Base-by-base conservation (phyloP, 2,329 filamentous ascomycete species). In the Colletotrichum kahawae region DNA sequence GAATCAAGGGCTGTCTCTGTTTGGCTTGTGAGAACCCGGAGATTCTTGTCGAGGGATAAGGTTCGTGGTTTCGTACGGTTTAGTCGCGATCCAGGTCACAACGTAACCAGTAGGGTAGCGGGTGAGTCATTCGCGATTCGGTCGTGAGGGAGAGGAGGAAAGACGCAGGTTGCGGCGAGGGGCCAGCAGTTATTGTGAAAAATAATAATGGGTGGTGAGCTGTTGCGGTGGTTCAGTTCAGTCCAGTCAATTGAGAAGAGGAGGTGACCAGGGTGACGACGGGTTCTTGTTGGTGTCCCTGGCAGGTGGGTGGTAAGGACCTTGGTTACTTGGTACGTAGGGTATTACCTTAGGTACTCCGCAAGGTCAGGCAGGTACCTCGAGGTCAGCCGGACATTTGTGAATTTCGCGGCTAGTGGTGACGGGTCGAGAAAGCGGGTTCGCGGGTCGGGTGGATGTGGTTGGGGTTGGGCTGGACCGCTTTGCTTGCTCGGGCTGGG, bases 1-100 rank as follows among this genome's bases (percentile, higher is more conserved):
- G 72, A 75, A 75, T 75, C 72, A 75, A 69, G 63, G n/a, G 67
- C 60, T 31, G 62, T 74, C 69, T 63, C 69, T 56, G 73, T 59
- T 51, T 54, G 64, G 33, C 48, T 56, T 62, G 24, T 31, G 14
- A 10, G 24, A 27, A 54, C 54, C 21, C 33, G 38, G 14, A 33
- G 56, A 62, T 31, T 24, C 33, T 36, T 54, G 56, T 72, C 72
- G 38, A 75, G 68, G 69, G 63, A 75, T 33, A 63, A 59, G 56
- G 38, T 48, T 48, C 38, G 43, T 48, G 48, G 72, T 21, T 10
- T 66, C 62, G 38, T 7, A 14, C 60, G 57, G 48, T 72, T 62
- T 29, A 65, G 29, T 56, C 36, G 70, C 48, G 56, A 76, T 76
- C 74, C 70, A 70, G 64, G 66, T 74, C n/a, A 74, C 56, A 54